phyloP scores from a whole-genome alignment of 176 grass and related monocot species.

The Ananas comosus region DNA sequence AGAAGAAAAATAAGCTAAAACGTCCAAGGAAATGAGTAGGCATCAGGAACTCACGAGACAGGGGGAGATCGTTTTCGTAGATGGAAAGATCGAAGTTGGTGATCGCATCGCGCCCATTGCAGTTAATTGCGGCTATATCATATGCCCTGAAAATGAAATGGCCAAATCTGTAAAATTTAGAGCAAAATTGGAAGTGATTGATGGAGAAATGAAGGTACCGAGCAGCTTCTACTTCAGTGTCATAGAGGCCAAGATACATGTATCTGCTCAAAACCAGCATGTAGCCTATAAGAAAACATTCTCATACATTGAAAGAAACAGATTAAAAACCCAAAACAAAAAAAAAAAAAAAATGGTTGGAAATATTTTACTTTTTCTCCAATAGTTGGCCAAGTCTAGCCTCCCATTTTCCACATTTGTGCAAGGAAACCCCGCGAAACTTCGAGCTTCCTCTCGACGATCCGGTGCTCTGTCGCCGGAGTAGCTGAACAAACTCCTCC shows the following conservation, averaged over 20 bases:
- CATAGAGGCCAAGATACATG: constrained; percentile 65
- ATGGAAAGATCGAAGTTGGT: constrained; percentile 38
- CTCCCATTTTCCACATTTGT: constrained; percentile 83
- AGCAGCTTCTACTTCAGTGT: constrained; percentile 64
- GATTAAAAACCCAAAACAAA: background rate
- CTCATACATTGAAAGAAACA: background rate
- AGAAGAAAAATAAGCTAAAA: background rate
- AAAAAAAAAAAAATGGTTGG: background rate
- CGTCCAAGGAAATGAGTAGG: background rate
- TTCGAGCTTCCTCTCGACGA: constrained; percentile 52
- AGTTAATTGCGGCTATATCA: constrained; percentile 52
- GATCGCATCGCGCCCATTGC: constrained; percentile 36
- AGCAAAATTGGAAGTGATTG: background rate
- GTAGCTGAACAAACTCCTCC: constrained; percentile 62
- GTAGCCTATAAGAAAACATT: background rate
- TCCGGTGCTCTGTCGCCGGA: constrained; percentile 52
- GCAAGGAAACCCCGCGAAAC: constrained; percentile 56
- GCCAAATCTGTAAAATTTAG: background rate
- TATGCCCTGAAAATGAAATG: constrained; percentile 33
- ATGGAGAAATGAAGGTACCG: constrained; percentile 21
- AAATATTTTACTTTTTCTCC: constrained; percentile 53
- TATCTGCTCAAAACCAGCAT: constrained; percentile 26
- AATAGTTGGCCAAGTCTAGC: constrained; percentile 52
- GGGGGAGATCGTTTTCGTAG: constrained; percentile 14
- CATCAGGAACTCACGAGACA: constrained; percentile 21